Conservation (phyloP, 176 grass and related monocot genomes). For the Calamus simplicifolius region DNA sequence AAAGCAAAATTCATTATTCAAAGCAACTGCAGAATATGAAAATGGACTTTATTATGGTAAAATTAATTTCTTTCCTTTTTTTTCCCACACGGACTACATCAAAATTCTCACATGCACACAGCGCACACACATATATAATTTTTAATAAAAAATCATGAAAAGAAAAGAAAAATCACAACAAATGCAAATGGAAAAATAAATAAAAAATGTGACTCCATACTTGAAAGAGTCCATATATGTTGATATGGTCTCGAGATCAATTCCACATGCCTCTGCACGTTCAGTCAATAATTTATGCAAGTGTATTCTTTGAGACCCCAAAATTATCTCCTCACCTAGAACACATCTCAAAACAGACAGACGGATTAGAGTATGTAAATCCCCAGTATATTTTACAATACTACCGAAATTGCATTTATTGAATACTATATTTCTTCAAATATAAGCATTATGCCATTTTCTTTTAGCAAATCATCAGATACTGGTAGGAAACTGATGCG, state of each 20-base stretch:
- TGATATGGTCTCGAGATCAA: slow-evolving; percentile 65
- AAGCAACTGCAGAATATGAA: too few relatives aligned
- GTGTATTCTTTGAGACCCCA: slow-evolving; percentile 88
- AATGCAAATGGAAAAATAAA: background rate
- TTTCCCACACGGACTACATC: too few relatives aligned
- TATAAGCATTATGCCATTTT: too few relatives aligned
- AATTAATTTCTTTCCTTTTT: too few relatives aligned
- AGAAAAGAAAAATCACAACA: background rate
- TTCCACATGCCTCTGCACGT: slow-evolving; percentile 71
- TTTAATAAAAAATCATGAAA: background rate
- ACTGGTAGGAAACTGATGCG: too few relatives aligned
- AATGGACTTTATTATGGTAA: too few relatives aligned
- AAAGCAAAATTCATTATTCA: too few relatives aligned
- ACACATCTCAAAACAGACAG: background rate
- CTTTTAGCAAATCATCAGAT: too few relatives aligned
- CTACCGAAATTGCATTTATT: background rate
- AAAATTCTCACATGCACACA: too few relatives aligned
- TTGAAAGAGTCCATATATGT: slow-evolving; percentile 80
- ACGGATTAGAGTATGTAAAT: background rate
- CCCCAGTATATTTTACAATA: background rate
- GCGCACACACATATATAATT: too few relatives aligned
- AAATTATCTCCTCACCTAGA: slow-evolving; percentile 85
- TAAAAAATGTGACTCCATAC: slow-evolving; percentile 15
- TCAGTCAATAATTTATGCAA: slow-evolving; percentile 61
- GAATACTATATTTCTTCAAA: too few relatives aligned